These are phyloP conservation scores for Suhomyces maxii DNA, from an alignment of 1,139 yeast species.

Conservation along the genomic window DNA sequence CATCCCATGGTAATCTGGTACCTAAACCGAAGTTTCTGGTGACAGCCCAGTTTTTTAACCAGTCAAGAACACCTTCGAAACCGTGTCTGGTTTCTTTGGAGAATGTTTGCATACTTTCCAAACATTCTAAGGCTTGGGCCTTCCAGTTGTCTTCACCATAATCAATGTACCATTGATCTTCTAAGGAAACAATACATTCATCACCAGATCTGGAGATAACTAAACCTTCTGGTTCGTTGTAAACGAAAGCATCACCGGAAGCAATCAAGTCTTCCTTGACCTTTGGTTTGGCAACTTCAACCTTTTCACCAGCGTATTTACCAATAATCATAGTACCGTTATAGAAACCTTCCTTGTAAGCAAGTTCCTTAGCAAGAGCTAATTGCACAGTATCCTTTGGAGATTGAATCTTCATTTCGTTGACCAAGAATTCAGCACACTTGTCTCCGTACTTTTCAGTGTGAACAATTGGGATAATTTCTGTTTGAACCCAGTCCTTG, in stretches of 20 bases:
- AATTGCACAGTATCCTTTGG: constrained; percentile 89
- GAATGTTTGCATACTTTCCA: constrained; percentile 75
- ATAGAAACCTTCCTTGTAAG: constrained; percentile 96
- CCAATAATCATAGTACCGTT: constrained; percentile 83
- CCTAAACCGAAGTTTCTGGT: constrained; percentile 97
- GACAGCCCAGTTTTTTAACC: constrained; percentile 99
- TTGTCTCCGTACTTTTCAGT: constrained; percentile 88
- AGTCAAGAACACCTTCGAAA: constrained; percentile 89
- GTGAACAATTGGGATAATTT: constrained; percentile 68
- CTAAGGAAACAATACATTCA: constrained; percentile 92
- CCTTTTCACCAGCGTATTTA: constrained; percentile 82
- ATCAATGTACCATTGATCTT: constrained; percentile 98
- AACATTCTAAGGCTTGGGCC: constrained; percentile 77
- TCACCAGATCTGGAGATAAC: constrained; percentile 97
- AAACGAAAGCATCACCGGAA: constrained; percentile 78
- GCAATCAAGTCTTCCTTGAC: constrained; percentile 80
- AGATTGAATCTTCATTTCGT: constrained; percentile 86
- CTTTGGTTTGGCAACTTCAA: constrained; percentile 86
- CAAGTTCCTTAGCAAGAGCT: constrained; percentile 89
- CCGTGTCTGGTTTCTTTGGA: constrained; percentile 86
- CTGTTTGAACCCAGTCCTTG: constrained; percentile 81
- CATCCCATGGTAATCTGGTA: constrained; percentile 96
- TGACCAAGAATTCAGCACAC: constrained; percentile 83
- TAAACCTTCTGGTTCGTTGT: constrained; percentile 89
- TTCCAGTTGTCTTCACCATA: constrained; percentile 97